phyloP scores from a whole-genome alignment of 495 filamentous ascomycete species.

The Neurospora sp. region DNA sequence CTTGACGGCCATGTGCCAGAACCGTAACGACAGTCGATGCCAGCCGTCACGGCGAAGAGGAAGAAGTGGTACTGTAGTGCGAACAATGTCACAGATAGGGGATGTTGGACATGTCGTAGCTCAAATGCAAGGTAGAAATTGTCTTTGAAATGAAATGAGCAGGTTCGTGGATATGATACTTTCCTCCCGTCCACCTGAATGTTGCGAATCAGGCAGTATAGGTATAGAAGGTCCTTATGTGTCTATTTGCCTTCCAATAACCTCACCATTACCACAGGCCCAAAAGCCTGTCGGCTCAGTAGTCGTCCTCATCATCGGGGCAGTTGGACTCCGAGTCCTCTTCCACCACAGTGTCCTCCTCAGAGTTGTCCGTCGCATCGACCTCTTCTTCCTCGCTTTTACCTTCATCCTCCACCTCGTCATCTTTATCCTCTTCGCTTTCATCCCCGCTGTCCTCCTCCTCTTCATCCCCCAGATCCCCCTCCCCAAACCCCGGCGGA shows the following conservation, averaged over 20 bases:
- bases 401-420: background rate
- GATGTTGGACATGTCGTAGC: background rate
- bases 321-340: background rate
- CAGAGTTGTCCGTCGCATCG: background rate
- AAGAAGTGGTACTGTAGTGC: too few species aligned
- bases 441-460: too few species aligned
- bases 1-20: background rate
- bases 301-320: background rate
- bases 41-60: background rate
- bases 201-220: background rate
- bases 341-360: background rate
- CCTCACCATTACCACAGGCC: background rate
- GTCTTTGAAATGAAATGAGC: background rate
- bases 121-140: background rate
- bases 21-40: background rate
- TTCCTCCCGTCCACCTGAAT: background rate
- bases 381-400: background rate
- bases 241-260: background rate
- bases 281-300: background rate
- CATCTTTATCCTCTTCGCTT: background rate
- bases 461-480: background rate
- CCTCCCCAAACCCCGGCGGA: too few species aligned
- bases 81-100: too few species aligned
- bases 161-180: background rate
- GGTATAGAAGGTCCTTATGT: background rate